phyloP scores from a whole-genome alignment of 805 yeast genomes.

The Ogataea saltuana region DNA sequence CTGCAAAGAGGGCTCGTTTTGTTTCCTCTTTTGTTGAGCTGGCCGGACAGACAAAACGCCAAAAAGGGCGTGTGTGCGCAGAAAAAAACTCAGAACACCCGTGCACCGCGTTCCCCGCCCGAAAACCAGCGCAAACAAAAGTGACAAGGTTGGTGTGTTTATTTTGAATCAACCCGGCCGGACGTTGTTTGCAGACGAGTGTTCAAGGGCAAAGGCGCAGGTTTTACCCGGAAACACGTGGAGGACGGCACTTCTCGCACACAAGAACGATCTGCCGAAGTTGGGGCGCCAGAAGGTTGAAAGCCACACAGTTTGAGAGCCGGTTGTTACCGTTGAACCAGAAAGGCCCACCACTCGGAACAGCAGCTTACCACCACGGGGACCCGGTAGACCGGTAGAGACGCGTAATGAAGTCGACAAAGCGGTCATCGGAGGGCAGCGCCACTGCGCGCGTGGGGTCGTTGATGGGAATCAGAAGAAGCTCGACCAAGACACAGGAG shows the following conservation, averaged over 20 bases:
- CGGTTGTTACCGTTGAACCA: background rate
- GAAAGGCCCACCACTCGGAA: too few relatives aligned
- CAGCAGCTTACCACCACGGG: too few relatives aligned
- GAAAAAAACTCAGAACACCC: background rate
- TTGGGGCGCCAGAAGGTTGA: too few relatives aligned
- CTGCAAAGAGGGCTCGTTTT: too few relatives aligned
- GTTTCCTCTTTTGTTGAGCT: too few relatives aligned
- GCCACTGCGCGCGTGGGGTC: slow-evolving; percentile 22
- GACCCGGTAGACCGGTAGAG: background rate
- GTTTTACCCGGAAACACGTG: background rate
- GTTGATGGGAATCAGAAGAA: slow-evolving; percentile 13
- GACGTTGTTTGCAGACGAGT: background rate
- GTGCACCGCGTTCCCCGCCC: slow-evolving; percentile 4
- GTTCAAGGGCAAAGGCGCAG: background rate
- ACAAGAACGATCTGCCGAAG: slow-evolving; percentile 1
- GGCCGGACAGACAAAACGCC: background rate
- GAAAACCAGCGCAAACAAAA: slow-evolving; percentile 11
- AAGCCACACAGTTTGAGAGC: background rate
- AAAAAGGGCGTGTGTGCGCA: too few relatives aligned
- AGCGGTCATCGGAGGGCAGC: slow-evolving; percentile 17
- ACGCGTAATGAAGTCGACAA: slow-evolving; percentile 20
- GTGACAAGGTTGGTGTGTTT: background rate
- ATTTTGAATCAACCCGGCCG: background rate
- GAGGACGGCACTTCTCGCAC: background rate
- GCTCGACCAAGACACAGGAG: slow-evolving; percentile 12